Base-by-base conservation (phyloP, 1,284 basidiomycete genomes). In the Thelephora terrestris region DNA sequence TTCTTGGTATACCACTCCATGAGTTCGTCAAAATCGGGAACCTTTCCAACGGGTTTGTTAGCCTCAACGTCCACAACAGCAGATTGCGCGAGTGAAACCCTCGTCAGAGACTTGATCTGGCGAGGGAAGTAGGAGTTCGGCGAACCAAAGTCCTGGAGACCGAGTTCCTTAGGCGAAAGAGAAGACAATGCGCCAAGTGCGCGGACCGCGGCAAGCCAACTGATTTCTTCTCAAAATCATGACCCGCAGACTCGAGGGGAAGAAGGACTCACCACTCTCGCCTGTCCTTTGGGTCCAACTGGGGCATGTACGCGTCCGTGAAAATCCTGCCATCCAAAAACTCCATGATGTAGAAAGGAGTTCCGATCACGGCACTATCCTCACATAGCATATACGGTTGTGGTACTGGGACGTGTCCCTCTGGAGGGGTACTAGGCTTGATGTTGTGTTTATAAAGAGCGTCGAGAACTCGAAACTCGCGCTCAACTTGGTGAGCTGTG, bases 261-360 rank as follows among this genome's bases (percentile, higher is more conserved):
- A 12, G 3, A 42, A 12, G 20, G 5, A 65, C 76, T 47, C 56
- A 86, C 90, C 88, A 90, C 64, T 85, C 78, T 46, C 71, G 69
- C 54, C 86, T 68, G 57, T 87, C 83, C 45, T 76, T 61, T 7
- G 74, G 68, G 34, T 72, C 62, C 5, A 91, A 67, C 54, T 85
- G 79, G 0, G 77, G 77, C 80, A 97, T 85, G 49, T 78, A 68
- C 12, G 79, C 71, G 63, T 97, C 85, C 7, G 89, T 88, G 67
- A 97, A 97, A 60, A 97, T 95, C 39, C 95, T 74, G 0, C 94
- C 95, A 43, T 92, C 81, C 45, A 97, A 63, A 62, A 89, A 97
- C 62, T 95, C 85, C 94, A 97, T 97, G 35, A 98, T 75, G 63
- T 97, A 98, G 68, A 97, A 98, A 0, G 87, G 78, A 27, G 91